phyloP scores from a whole-genome alignment of 805 yeast species.

The Lipomyces orientalis region DNA sequence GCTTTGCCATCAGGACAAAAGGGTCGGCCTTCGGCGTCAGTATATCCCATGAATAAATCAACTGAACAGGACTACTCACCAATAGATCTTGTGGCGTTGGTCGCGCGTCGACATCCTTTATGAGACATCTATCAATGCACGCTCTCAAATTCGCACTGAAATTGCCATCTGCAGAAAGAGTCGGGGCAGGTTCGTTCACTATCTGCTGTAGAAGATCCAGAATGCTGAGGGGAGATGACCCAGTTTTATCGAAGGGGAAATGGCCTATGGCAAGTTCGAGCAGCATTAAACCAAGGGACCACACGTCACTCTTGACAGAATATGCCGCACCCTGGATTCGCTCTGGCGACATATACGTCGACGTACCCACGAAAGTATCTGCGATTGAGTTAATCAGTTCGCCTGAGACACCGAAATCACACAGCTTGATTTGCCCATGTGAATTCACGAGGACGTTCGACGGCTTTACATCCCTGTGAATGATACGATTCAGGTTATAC shows the following conservation, averaged over 20 bases:
- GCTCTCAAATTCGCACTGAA: slow-evolving; percentile 60
- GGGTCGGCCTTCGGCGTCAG: slow-evolving; percentile 26
- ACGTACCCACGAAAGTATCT: slow-evolving; percentile 97
- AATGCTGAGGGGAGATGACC: slow-evolving; percentile 73
- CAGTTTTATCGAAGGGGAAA: slow-evolving; percentile 62
- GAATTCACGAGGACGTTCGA: slow-evolving; percentile 88
- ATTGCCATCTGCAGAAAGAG: slow-evolving; percentile 53
- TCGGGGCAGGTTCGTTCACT: slow-evolving; percentile 91
- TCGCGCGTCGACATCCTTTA: slow-evolving; percentile 69
- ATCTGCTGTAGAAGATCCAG: slow-evolving; percentile 88
- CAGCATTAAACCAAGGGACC: slow-evolving; percentile 93
- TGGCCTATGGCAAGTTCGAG: slow-evolving; percentile 86
- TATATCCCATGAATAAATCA: background rate
- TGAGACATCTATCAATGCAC: slow-evolving; percentile 75
- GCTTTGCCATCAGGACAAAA: slow-evolving; percentile 24
- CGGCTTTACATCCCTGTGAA: slow-evolving; percentile 96
- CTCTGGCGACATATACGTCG: slow-evolving; percentile 94
- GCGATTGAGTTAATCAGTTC: slow-evolving; percentile 96
- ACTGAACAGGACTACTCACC: slow-evolving; percentile 13
- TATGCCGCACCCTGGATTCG: slow-evolving; percentile 93
- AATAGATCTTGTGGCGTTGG: slow-evolving; percentile 76
- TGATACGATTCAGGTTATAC: slow-evolving; percentile 82
- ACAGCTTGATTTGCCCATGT: slow-evolving; percentile 83
- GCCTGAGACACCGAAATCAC: slow-evolving; percentile 98
- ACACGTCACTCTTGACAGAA: slow-evolving; percentile 93